phyloP scores from a whole-genome alignment of 352 stramenopile genomes.

The Poterioochromonas sp. region DNA sequence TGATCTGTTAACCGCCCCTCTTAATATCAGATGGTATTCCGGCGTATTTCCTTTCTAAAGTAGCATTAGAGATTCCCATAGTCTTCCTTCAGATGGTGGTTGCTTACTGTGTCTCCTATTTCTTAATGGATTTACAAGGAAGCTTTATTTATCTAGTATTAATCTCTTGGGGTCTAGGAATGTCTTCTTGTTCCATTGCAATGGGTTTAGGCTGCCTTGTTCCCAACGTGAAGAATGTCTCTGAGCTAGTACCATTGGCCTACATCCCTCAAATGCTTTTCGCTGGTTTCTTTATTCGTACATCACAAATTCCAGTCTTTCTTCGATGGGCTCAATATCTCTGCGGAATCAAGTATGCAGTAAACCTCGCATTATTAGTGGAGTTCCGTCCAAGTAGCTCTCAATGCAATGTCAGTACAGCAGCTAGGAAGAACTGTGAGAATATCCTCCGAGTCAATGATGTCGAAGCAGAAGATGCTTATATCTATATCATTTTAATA shows the following conservation, averaged over 20 bases:
- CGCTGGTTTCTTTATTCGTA: constrained; percentile 52
- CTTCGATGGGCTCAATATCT: constrained; percentile 55
- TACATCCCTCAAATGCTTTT: constrained; percentile 68
- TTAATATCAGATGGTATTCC: background rate
- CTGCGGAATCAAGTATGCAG: constrained; percentile 51
- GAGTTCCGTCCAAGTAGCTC: constrained; percentile 42
- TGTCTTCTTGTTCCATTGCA: constrained; percentile 47
- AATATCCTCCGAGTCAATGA: constrained; percentile 36
- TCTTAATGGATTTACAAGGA: constrained; percentile 36
- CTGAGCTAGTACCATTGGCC: constrained; percentile 53
- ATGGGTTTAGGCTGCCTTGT: constrained; percentile 53
- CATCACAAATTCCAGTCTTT: constrained; percentile 41
- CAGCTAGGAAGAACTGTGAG: constrained; percentile 23
- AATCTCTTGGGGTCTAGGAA: constrained; percentile 23
- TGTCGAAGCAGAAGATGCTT: constrained; percentile 35
- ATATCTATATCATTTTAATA: constrained; percentile 40
- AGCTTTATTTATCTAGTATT: constrained; percentile 39
- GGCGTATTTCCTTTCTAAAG: constrained; percentile 41
- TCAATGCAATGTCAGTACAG: background rate
- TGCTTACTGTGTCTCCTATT: constrained; percentile 36
- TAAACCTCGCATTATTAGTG: constrained; percentile 42
- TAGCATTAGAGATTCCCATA: constrained; percentile 37
- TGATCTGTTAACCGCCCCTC: background rate
- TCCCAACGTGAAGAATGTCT: constrained; percentile 50
- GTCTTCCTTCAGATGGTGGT: constrained; percentile 37